Base-by-base conservation (phyloP, 78 protist species). In the Dictyostelium firmibasis region DNA sequence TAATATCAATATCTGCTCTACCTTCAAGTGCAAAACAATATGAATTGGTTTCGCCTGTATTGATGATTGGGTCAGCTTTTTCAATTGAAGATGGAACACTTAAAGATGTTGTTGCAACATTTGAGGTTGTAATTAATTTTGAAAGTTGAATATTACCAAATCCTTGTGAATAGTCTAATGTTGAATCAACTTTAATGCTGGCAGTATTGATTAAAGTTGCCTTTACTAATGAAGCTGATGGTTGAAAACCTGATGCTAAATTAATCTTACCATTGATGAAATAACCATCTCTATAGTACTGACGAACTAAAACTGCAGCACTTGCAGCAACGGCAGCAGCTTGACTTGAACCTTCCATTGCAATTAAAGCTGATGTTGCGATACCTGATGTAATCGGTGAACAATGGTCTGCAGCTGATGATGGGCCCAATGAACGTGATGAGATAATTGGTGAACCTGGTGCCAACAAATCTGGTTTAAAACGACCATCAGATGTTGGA, bases 391-490 rank as follows among this genome's bases (percentile, higher is more conserved):
- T 44, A 79, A 79, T 27, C 13, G 60, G 43, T n/a, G 27, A 29
- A 36, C 86, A 82, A 82, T 82, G 86, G 36, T 60, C 50, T 7
- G 50, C 16, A 2, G 86, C 20, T 43, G 85, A 43, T 18, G 75
- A 20, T 25, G 67, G 60, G 33, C 83, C 83, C 10, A 77, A 33
- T 3, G 88, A 64, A 20, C 69, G 33, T 5, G 94, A 53, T 16
- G 94, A 89, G 5, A 89, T 50, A 23, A 89, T 31, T 27, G 85
- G 85, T 7, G 62, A 70, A 11, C 94, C 94, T 2, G 87, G 87
- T 16, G 94, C 94, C 16, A 89, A 64, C 11, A 89, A 23, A 70
- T 89, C 94, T 27, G 94, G 94, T 70, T 89, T 89, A 6, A 81
- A 62, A 53, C 94, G 74, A 47, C 82, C 86, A 81, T 89, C 94